These are phyloP conservation scores for Phytophthora litchii DNA, from an alignment of 352 stramenopile genomes.

Conservation along the genomic window DNA sequence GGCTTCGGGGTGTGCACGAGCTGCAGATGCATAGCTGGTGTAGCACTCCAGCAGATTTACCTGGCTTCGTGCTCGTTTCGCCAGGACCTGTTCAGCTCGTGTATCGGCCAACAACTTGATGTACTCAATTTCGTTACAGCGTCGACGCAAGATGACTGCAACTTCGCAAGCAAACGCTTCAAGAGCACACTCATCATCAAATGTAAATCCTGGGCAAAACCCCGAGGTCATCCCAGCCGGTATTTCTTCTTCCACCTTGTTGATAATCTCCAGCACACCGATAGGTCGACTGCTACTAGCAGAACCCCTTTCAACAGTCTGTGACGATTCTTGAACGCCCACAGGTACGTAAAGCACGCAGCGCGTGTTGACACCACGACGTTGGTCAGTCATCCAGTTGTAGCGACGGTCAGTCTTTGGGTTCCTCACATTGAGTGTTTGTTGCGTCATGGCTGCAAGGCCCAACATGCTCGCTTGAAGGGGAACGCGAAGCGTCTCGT, in stretches of 20 bases:
- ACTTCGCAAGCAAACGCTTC: conserved; percentile 87
- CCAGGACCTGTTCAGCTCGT: conserved; percentile 70
- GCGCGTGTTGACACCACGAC: conserved; percentile 61
- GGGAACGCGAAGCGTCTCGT: conserved; percentile 69
- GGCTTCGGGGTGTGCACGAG: conserved; percentile 50
- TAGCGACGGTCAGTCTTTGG: conserved; percentile 65
- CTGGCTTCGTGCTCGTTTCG: conserved; percentile 71
- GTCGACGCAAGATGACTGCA: conserved; percentile 80
- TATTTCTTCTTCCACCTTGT: conserved; percentile 68
- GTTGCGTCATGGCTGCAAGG: conserved; percentile 56
- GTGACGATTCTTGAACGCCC: conserved; percentile 58
- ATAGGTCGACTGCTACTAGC: conserved; percentile 62
- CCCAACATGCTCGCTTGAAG: conserved; percentile 68
- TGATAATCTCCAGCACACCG: conserved; percentile 90
- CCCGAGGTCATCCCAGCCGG: conserved; percentile 19
- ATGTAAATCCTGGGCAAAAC: conserved; percentile 56
- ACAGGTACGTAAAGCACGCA: conserved; percentile 89
- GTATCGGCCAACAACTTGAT: conserved; percentile 89
- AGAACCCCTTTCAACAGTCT: conserved; percentile 27
- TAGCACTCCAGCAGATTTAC: conserved; percentile 82
- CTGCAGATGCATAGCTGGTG: conserved; percentile 69
- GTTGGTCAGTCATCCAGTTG: conserved; percentile 57
- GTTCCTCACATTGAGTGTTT: conserved; percentile 78
- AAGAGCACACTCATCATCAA: conserved; percentile 88
- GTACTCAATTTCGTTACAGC: conserved; percentile 89